phyloP scores from a whole-genome alignment of 2,329 filamentous ascomycete species.

The Diaporthe capsici region DNA sequence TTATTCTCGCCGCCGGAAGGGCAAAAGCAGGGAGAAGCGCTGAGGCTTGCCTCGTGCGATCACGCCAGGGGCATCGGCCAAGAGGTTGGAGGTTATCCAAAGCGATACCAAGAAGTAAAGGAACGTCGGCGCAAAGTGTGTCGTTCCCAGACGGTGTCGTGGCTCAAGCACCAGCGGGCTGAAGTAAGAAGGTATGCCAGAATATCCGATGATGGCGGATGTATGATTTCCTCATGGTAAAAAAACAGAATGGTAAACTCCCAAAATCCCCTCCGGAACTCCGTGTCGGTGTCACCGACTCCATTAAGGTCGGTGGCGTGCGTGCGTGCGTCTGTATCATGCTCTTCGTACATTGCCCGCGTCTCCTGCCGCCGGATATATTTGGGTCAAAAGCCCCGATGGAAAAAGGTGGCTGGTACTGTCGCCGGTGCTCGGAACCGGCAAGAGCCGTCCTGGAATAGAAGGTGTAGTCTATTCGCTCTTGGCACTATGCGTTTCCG shows the following conservation, averaged over 20 bases:
- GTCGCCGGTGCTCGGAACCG: constrained; percentile 24
- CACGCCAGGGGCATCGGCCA: not conserved
- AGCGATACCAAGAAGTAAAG: constrained; percentile 14
- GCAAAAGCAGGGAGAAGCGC: not conserved
- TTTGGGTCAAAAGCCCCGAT: constrained; percentile 34
- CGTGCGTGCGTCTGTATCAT: constrained; percentile 40
- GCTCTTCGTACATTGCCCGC: constrained; percentile 43
- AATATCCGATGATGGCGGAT: constrained; percentile 37
- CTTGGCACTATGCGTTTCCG: constrained; percentile 73
- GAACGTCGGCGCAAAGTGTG: not conserved
- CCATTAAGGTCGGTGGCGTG: constrained; percentile 39
- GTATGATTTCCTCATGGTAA: constrained; percentile 37
- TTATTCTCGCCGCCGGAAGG: not conserved
- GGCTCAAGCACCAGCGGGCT: constrained; percentile 7
- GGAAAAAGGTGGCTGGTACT: constrained; percentile 27
- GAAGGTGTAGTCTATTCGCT: constrained; percentile 28
- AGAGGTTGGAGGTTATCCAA: constrained; percentile 16
- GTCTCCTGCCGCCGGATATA: constrained; percentile 40
- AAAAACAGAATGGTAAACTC: constrained; percentile 37
- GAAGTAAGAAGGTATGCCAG: constrained; percentile 38
- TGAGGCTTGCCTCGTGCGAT: constrained; percentile 1
- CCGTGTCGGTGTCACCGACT: constrained; percentile 41
- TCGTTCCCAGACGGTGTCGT: not conserved
- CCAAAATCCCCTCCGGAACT: constrained; percentile 38
- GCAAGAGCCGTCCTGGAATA: constrained; percentile 35